Percentiles rank a stretch among this genome's conserved stretches.
Conservation (phyloP, 192 early-diverging fungal species). For the Entomortierella chlamydospora region DNA sequence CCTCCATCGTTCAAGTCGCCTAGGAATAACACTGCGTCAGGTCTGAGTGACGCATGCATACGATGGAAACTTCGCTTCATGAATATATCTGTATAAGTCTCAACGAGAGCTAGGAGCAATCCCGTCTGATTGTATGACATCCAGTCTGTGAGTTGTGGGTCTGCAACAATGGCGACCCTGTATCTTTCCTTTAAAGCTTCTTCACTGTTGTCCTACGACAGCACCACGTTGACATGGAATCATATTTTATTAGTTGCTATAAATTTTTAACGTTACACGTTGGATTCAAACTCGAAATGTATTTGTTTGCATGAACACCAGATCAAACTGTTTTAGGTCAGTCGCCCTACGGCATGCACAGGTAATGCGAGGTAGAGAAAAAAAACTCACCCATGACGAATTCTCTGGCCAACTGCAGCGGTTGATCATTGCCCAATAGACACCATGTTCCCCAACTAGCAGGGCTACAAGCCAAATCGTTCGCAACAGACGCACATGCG, state of each 20-base stretch:
- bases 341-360: too few relatives aligned
- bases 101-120: constrained; percentile 64
- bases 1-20: constrained; percentile 92
- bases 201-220: constrained; percentile 10
- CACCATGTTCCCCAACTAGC: constrained; percentile 12
- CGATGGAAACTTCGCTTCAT: constrained; percentile 82
- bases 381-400: constrained; percentile 27
- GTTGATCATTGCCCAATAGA: constrained; percentile 22
- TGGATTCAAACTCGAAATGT: too few relatives aligned
- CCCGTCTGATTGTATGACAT: constrained; percentile 86
- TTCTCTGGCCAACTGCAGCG: constrained; percentile 36
- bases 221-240: background rate
- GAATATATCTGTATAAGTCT: constrained; percentile 90
- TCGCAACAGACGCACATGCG: constrained; percentile 7
- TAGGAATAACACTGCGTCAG: constrained; percentile 76
- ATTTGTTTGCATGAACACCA: too few relatives aligned
- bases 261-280: background rate
- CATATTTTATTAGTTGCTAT: too few relatives aligned
- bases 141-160: constrained; percentile 94
- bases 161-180: constrained; percentile 80
- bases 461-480: constrained; percentile 12
- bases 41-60: constrained; percentile 65
- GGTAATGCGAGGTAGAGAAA: background rate
- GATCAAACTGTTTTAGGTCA: too few relatives aligned
- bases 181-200: constrained; percentile 15